Base-by-base conservation (phyloP, 2,329 filamentous ascomycete genomes). In the Triangularia setosa region DNA sequence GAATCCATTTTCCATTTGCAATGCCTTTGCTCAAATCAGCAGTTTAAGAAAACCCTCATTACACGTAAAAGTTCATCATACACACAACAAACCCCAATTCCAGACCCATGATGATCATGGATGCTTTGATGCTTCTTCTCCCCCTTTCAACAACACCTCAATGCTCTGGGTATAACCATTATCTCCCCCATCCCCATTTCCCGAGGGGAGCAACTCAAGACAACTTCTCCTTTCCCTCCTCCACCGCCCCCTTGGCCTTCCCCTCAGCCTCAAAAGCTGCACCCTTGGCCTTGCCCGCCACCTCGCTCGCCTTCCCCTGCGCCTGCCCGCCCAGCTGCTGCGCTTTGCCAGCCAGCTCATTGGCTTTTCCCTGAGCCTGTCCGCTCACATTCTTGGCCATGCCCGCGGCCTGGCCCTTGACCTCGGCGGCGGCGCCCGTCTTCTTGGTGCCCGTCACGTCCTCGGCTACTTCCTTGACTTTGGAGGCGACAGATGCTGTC, bases 391-490 rank as follows among this genome's bases (percentile, higher is more conserved):
- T 75, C n/a, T 66, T 63, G 1, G 72, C 72, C 68, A 73, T 75
- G 28, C 75, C 75, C 59, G 73, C 73, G 14, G 76, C 67, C 64
- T 76, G 66, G 8, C 75, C 74, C 25, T 72, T 69, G 8, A 75
- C 59, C 67, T 80, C 75, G 6, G 69, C 75, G 1, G 78, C 79
- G 65, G 81, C 79, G 57, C 76, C 78, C 12, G 74, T 73, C 2
- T 75, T 73, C 67, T 79, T 75, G 61, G 73, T 73, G 21, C 69
- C 72, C 18, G 74, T 70, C 56, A 71, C 55, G 3, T 81, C 73
- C 5, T 76, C 70, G 12, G 75, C 74, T 25, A 76, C 77, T 27
- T 82, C 75, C 74, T 85, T 85, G 60, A 80, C 76, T 72, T 86
- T 86, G 64, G 76, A 65, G 21, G 71, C 72, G 27, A 77, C 76